Conservation (phyloP, 2,329 filamentous ascomycete species). For the Aspergillus hiratsukae region DNA sequence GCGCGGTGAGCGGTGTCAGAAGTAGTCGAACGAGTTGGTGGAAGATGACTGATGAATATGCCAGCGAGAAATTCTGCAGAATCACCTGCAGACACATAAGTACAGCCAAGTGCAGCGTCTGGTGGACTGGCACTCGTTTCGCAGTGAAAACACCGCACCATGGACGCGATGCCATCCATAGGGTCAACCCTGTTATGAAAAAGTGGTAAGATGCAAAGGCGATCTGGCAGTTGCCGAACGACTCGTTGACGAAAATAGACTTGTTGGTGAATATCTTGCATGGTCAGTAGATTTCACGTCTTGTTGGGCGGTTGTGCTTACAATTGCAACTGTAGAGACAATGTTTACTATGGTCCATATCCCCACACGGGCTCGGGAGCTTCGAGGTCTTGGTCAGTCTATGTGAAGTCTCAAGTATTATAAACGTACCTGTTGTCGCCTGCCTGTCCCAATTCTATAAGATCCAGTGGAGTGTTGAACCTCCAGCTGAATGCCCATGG, state of each 20-base stretch:
- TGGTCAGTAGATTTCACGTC: no score
- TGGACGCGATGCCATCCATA: slow-evolving; percentile 15
- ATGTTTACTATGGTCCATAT: no score
- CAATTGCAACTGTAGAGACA: no score
- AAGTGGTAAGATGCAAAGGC: slow-evolving; percentile 21
- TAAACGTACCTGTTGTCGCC: no score
- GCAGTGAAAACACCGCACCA: slow-evolving; percentile 15
- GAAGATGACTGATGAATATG: slow-evolving; percentile 19
- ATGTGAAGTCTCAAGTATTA: no score
- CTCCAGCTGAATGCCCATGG: no score
- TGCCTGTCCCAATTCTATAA: no score
- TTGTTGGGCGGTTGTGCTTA: no score
- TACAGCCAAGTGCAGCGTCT: slow-evolving; percentile 16
- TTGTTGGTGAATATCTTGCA: slow-evolving; percentile 20
- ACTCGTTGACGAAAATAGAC: slow-evolving; percentile 14
- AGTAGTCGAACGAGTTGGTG: slow-evolving; percentile 19
- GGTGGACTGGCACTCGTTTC: slow-evolving; percentile 10
- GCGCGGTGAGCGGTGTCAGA: slow-evolving; percentile 14
- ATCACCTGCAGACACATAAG: slow-evolving; percentile 20
- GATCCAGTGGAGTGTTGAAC: no score
- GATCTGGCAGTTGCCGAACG: slow-evolving; percentile 17
- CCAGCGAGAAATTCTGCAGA: slow-evolving; percentile 18
- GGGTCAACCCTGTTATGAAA: slow-evolving; percentile 15
- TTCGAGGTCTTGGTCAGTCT: no score
- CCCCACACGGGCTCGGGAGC: no score